Base-by-base conservation (phyloP, 768 basidiomycete species). In the Porpolomopsis calyptriformis region DNA sequence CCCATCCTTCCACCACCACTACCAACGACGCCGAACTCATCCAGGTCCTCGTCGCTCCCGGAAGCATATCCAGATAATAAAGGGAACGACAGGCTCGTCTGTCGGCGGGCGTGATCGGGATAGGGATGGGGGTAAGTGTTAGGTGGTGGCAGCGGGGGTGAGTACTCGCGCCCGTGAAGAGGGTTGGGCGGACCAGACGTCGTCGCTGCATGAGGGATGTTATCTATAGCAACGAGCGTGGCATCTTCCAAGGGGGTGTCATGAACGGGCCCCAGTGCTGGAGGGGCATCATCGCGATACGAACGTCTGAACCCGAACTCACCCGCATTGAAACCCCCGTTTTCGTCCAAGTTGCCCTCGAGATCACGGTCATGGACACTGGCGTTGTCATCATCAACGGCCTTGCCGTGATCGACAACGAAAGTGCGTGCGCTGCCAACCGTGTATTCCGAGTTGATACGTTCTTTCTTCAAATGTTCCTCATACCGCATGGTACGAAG, bases 401-500 rank as follows among this genome's bases (percentile, higher is more conserved):
- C 40, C 11, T 49, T 52, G 1, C 18, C 48, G 4, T 23, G 43
- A 2, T 14, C 43, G 14, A 45, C 49, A 46, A 42, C 44, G 45
- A 23, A 50, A 25, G 63, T 67, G 44, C 51, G 53, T 26, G 47
- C 48, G 33, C 58, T 67, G 55, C 60, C 61, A 43, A 57, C 59
- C 16, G 62, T 63, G 48, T 65, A 64, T 34, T 63, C 57, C 33
- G 58, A 59, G 34, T 53, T 47, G n/a, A 57, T 49, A 36, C 62
- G 56, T 36, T 64, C 57, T 53, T 67, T 65, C 39, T 59, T 56
- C 54, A 63, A 56, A 47, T 71, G 69, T 42, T 64, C 57, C 24
- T 64, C 59, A 57, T 61, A 72, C 47, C 70, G 58, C 51, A 64
- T 55, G 37, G 60, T 53, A 22, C 69, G 58, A 45, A 73, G 58